phyloP scores from a whole-genome alignment of 257 asterid species.

The Penstemon barbatus region DNA sequence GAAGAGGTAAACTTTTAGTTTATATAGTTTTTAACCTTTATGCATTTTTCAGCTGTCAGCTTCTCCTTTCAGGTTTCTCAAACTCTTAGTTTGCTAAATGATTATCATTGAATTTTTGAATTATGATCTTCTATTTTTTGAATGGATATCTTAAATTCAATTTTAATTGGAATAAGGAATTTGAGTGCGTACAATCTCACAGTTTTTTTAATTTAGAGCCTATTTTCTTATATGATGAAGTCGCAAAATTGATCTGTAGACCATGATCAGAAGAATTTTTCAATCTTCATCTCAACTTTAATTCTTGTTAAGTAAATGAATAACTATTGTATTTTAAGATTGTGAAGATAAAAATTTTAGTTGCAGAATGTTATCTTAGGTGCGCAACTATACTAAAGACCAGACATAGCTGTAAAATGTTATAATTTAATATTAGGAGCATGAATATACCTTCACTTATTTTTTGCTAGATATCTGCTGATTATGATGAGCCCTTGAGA shows the following conservation, averaged over 20 bases:
- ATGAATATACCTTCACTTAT: slow-evolving; percentile 19
- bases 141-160: neutral
- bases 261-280: neutral
- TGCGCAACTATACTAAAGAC: slow-evolving; percentile 5
- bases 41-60: slow-evolving; percentile 10
- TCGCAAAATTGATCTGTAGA: neutral
- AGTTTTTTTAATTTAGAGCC: neutral
- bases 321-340: neutral
- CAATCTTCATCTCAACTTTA: neutral
- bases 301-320: neutral
- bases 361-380: slow-evolving; percentile 8
- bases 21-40: slow-evolving; percentile 16
- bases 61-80: neutral
- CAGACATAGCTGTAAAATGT: neutral
- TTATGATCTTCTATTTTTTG: neutral
- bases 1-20: slow-evolving; percentile 72
- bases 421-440: slow-evolving; percentile 4
- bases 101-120: slow-evolving; percentile 7
- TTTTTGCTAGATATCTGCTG: slow-evolving; percentile 69
- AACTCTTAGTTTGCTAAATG: slow-evolving; percentile 8
- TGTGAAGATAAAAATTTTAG: neutral
- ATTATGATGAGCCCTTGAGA: slow-evolving; percentile 97
- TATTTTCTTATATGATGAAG: slow-evolving; percentile 1
- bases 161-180: neutral
- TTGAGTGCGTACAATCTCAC: slow-evolving; percentile 6